Conservation (phyloP, 31 red algal species). For the Porphyra umbilicalis region DNA sequence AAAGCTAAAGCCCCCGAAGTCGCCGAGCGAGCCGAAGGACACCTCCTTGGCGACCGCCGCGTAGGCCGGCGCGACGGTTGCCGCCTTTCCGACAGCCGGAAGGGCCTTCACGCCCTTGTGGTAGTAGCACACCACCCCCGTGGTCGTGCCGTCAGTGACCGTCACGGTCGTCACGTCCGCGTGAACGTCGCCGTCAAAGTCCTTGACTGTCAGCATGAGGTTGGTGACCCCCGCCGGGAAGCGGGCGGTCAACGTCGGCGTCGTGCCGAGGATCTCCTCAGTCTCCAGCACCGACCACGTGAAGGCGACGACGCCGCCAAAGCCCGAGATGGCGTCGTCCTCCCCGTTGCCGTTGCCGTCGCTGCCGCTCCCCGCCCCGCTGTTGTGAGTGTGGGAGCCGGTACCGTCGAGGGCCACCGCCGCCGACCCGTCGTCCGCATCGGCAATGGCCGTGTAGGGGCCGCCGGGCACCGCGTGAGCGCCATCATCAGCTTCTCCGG, state of each 20-base stretch:
- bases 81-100: background rate
- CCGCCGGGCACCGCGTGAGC: conserved; percentile 61
- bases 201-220: conserved; percentile 38
- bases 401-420: conserved; percentile 34
- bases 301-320: conserved; percentile 41
- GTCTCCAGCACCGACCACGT: conserved; percentile 35
- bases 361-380: conserved; percentile 28
- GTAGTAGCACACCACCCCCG: background rate
- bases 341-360: conserved; percentile 49
- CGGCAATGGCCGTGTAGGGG: conserved; percentile 39
- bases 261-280: conserved; percentile 21
- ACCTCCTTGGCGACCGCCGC: background rate
- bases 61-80: background rate
- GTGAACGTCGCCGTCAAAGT: conserved; percentile 39
- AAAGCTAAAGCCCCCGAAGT: background rate
- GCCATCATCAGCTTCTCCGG: conserved; percentile 56
- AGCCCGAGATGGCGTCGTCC: conserved; percentile 19
- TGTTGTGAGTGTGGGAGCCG: conserved; percentile 61
- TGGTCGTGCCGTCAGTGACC: background rate
- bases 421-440: conserved; percentile 34
- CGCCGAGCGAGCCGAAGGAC: background rate
- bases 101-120: background rate
- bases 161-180: background rate
- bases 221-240: conserved; percentile 49
- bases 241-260: conserved; percentile 25